Conservation (phyloP, 441 rosid genomes). For the Viola pubescens region DNA sequence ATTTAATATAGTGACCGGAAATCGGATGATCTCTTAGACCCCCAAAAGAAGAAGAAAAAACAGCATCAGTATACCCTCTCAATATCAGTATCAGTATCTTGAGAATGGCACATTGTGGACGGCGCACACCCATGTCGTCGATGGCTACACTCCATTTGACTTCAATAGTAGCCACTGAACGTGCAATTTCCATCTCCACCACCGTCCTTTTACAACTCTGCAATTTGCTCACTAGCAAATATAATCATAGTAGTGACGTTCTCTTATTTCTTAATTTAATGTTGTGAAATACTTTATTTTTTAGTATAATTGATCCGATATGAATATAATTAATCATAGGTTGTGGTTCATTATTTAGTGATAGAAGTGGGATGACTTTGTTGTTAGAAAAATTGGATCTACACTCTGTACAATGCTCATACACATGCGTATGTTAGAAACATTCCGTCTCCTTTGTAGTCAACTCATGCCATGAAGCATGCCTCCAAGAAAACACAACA, state of each 20-base stretch:
- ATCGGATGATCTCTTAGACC: too few species aligned
- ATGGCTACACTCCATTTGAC: constrained; percentile 13
- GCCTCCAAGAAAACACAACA: background rate
- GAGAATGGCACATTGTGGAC: constrained; percentile 18
- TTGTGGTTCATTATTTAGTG: too few species aligned
- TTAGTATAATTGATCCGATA: too few species aligned
- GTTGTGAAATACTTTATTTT: background rate
- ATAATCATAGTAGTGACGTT: background rate
- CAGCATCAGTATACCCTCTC: background rate
- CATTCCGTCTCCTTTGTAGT: background rate
- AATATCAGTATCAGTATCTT: background rate
- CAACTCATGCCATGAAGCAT: background rate
- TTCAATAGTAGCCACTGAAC: constrained; percentile 19
- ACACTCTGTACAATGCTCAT: too few species aligned
- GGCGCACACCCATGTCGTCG: background rate
- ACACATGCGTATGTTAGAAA: background rate
- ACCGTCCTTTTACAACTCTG: too few species aligned
- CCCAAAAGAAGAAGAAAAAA: too few species aligned
- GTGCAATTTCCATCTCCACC: constrained; percentile 12
- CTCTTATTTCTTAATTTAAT: background rate
- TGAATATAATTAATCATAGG: too few species aligned
- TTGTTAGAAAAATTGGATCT: too few species aligned
- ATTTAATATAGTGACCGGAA: too few species aligned
- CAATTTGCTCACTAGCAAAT: too few species aligned
- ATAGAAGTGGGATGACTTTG: too few species aligned